These are phyloP conservation scores for Fusarium falciforme DNA, from an alignment of 2,329 filamentous ascomycete species.

Conservation along the genomic window DNA sequence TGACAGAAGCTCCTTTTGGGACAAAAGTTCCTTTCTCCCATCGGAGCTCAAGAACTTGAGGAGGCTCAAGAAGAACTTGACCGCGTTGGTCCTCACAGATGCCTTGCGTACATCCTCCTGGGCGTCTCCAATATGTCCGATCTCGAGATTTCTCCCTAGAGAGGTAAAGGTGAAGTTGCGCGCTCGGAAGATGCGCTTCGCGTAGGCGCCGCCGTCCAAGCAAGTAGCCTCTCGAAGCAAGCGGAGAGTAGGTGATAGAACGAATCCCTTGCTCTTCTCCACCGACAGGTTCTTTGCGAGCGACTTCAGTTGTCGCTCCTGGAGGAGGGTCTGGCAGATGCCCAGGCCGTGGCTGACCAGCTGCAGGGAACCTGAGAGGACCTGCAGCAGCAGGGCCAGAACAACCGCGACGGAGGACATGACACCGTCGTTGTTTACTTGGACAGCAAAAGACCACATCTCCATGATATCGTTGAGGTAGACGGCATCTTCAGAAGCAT, in stretches of 20 bases:
- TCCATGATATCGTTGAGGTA: conserved; percentile 86
- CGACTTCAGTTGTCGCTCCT: conserved; percentile 83
- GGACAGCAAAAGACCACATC: conserved; percentile 86
- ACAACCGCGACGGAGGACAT: conserved; percentile 85
- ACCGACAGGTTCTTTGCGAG: conserved; percentile 82
- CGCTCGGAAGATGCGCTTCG: conserved; percentile 80
- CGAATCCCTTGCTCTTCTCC: conserved; percentile 84
- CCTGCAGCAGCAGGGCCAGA: conserved; percentile 82
- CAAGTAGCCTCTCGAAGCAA: conserved; percentile 86
- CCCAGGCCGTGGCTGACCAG: conserved; percentile 80
- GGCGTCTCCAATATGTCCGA: conserved; percentile 68
- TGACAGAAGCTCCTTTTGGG: conserved; percentile 82
- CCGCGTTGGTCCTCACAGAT: conserved; percentile 84
- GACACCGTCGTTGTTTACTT: conserved; percentile 82
- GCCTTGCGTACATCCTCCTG: conserved; percentile 76
- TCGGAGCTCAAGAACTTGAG: conserved; percentile 81
- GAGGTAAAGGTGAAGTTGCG: conserved; percentile 84
- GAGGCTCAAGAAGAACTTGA: conserved; percentile 83
- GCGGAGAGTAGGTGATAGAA: conserved; percentile 89
- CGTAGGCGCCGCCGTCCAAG: conserved; percentile 86
- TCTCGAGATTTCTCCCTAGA: conserved; percentile 81
- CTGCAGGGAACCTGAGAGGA: conserved; percentile 79
- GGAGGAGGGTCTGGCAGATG: conserved; percentile 84
- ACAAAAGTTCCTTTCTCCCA: conserved; percentile 83
- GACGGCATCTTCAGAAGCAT: conserved; percentile 60